Evolutionary conservation across 345 rosid genomes (phyloP), one percentile per base, ranked within the genome.

Genomic region (Clausena lansium): DNA sequence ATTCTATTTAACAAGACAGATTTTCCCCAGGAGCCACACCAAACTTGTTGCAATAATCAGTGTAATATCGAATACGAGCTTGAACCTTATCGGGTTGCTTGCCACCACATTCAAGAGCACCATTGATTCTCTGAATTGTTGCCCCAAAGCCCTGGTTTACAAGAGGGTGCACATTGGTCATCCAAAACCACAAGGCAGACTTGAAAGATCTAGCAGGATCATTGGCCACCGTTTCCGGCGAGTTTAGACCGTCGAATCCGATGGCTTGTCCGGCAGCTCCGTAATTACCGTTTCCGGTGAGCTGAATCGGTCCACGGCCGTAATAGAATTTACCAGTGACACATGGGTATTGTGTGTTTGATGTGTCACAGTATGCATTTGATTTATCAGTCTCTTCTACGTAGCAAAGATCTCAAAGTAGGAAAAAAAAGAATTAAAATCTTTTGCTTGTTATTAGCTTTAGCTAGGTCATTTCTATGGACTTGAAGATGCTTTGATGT

Each of bases 101-200:
- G 28, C 63, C 63, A 10, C n/a, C n/a, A 25, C 75, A 71, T 55
- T 71, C 75, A 32, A 5, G 24, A n/a, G n/a, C n/a, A n/a, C n/a
- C n/a, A n/a, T n/a, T n/a, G n/a, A 71, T 71, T 19, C 22, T 32
- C 45, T 7, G 75, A 33, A 54, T 71, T 2, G 75, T 71, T 52
- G 39, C 39, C 19, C 73, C 73, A 27, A 71, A 71, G 4, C 96
- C 98, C 76, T 89, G 88, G 71, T 68, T n/a, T 0, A 89, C 22
- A 4, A 88, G 88, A 0, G 94, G 81, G 2, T 83, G 92, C 20
- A 90, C 93, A 45, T 10, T 71, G 20, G 79, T 82, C 84, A 83
- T 89, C 98, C 94, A 93, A 73, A 76, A 93, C 97, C 97, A 91
- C 25, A 93, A 61, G 19, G 91, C 91, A 0, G 95, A 86, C 85